Percentiles rank a stretch among this genome's conserved stretches.
Conservation (phyloP, 2,329 filamentous ascomycete species). For the Botrytis sinoallii region DNA sequence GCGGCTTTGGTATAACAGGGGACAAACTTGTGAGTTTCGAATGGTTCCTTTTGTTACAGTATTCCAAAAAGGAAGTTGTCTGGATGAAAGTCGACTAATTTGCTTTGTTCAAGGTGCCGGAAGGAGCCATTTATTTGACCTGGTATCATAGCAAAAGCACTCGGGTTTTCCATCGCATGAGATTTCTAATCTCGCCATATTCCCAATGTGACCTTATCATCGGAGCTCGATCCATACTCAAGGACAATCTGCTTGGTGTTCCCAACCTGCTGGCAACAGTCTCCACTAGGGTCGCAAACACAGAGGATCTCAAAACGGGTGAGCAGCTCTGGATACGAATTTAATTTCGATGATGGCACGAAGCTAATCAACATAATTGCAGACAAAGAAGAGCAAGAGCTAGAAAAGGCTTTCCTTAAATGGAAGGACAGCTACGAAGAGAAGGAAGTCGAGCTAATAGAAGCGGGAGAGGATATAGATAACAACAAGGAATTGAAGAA, state of each 20-base stretch:
- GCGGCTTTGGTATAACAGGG: slow-evolving; percentile 23
- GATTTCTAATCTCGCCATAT: slow-evolving; percentile 25
- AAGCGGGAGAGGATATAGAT: background rate
- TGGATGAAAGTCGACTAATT: background rate
- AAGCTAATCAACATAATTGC: background rate
- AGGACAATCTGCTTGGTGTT: slow-evolving; percentile 21
- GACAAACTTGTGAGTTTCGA: slow-evolving; percentile 16
- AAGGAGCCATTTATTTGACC: slow-evolving; percentile 25
- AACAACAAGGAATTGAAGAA: background rate
- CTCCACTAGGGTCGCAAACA: background rate
- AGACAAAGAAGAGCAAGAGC: background rate
- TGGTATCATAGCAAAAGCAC: slow-evolving; percentile 26
- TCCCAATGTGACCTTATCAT: slow-evolving; percentile 24
- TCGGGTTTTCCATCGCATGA: slow-evolving; percentile 28
- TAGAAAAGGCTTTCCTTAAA: background rate
- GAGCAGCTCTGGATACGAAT: background rate
- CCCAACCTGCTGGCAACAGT: slow-evolving; percentile 21
- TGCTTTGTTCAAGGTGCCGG: slow-evolving; percentile 4
- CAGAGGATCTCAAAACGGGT: rapidly evolving
- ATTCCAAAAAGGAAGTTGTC: background rate
- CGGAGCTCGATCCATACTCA: slow-evolving; percentile 23
- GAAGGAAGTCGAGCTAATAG: background rate
- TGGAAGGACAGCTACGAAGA: rapidly evolving
- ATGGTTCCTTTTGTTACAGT: background rate
- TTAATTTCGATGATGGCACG: background rate